Evolutionary conservation across 441 rosid species (phyloP).

Genomic region (Heliophila coronopifolia): DNA sequence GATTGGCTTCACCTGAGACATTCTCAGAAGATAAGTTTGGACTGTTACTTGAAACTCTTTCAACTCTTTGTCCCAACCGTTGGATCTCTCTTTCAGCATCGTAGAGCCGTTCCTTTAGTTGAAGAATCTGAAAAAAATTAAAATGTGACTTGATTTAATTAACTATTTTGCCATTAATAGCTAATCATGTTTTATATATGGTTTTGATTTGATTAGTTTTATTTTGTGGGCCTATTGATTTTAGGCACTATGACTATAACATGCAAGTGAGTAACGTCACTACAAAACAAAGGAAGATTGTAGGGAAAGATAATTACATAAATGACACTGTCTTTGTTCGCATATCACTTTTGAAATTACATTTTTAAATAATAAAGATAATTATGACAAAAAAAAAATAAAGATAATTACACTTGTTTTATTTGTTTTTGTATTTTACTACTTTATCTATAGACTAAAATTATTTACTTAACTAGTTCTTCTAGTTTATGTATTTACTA

Average conservation of each 20-base stretch:
- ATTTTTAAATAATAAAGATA: not conserved
- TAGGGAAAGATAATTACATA: conserved; percentile 20
- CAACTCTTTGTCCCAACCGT: conserved; percentile 35
- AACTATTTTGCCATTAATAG: conserved; percentile 11
- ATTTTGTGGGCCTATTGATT: conserved; percentile 19
- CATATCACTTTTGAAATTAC: not conserved
- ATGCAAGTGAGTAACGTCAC: conserved; percentile 10
- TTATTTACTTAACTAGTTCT: too few relatives aligned
- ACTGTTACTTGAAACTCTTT: conserved; percentile 36
- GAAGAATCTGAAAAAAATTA: conserved; percentile 37
- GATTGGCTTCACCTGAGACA: conserved; percentile 33
- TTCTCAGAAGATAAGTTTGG: conserved; percentile 42
- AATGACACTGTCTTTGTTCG: conserved; percentile 18
- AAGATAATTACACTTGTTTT: too few relatives aligned
- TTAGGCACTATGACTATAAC: conserved; percentile 22
- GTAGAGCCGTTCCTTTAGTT: conserved; percentile 44
- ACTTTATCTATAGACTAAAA: too few relatives aligned
- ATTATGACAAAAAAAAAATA: not conserved
- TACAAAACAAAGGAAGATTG: conserved; percentile 11
- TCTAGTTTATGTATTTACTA: too few relatives aligned
- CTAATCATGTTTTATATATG: conserved; percentile 11
- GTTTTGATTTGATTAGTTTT: conserved; percentile 14
- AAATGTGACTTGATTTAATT: conserved; percentile 5
- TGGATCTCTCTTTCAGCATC: conserved; percentile 56
- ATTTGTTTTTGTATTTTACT: not conserved